Percentiles rank a stretch among this genome's conserved stretches.
These are phyloP conservation scores for Leptographium galeiforme DNA, from an alignment of 2,329 filamentous ascomycete genomes.

Conservation along the genomic window DNA sequence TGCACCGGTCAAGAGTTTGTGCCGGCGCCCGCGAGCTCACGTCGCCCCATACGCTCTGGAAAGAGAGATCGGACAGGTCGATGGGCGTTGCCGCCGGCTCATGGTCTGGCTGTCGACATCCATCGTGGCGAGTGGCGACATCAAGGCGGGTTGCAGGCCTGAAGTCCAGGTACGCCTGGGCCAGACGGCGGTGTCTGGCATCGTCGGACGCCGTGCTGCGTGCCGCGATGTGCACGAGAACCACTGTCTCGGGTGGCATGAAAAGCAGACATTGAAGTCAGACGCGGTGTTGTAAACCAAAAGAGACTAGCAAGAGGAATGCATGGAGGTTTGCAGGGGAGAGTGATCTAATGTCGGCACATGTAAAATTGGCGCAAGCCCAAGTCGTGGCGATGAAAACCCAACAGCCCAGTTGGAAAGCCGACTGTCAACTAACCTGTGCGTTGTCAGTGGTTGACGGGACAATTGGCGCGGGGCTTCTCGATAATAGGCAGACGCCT, in stretches of 20 bases:
- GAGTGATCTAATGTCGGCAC: no score
- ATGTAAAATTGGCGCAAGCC: background rate
- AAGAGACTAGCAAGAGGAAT: no score
- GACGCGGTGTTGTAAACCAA: no score
- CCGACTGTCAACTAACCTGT: background rate
- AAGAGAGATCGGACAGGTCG: constrained; percentile 15
- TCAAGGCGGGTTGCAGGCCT: constrained; percentile 14
- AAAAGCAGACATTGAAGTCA: background rate
- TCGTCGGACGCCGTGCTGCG: constrained; percentile 36
- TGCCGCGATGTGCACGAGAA: constrained; percentile 42
- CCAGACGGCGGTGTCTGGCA: constrained; percentile 32
- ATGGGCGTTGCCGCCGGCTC: constrained; percentile 9
- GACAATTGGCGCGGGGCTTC: constrained; percentile 1
- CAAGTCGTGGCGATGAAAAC: no score
- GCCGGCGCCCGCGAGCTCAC: constrained; percentile 11
- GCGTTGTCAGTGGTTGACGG: constrained; percentile 3
- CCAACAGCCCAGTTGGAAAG: background rate
- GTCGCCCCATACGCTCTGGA: constrained; percentile 18
- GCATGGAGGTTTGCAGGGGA: no score
- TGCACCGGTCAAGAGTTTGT: constrained; percentile 5
- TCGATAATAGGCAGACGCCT: background rate
- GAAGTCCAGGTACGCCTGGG: constrained; percentile 37
- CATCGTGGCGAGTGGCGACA: background rate
- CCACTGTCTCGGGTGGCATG: constrained; percentile 28
- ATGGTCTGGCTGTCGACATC: background rate